Conservation (phyloP, 805 yeast genomes). For the Saccharomycopsis vini region DNA sequence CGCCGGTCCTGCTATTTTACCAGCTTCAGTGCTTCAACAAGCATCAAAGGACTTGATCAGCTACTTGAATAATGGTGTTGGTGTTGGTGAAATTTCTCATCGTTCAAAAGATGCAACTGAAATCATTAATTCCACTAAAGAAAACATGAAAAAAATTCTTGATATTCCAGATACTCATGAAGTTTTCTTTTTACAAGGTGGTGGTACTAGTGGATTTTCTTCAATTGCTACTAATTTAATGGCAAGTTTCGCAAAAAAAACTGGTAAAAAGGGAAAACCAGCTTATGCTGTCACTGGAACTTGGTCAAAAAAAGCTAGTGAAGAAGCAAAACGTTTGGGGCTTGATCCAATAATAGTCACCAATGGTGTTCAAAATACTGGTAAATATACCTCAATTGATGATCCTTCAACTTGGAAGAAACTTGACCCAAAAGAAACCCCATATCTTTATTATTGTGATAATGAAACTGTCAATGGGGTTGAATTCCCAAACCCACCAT, state of each 20-base stretch:
- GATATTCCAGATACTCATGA: slow-evolving; percentile 87
- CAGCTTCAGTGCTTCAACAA: slow-evolving; percentile 73
- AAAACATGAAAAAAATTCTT: slow-evolving; percentile 53
- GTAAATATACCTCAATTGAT: slow-evolving; percentile 64
- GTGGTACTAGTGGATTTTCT: slow-evolving; percentile 95
- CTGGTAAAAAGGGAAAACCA: slow-evolving; percentile 69
- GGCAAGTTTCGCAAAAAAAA: slow-evolving; percentile 62
- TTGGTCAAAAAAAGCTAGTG: slow-evolving; percentile 85
- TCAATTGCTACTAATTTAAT: slow-evolving; percentile 74
- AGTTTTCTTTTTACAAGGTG: slow-evolving; percentile 93
- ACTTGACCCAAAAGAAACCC: slow-evolving; percentile 50
- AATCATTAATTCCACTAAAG: slow-evolving; percentile 71
- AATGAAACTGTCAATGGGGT: slow-evolving; percentile 96
- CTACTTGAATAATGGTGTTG: slow-evolving; percentile 64
- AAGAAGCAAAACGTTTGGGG: slow-evolving; percentile 83
- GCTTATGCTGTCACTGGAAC: slow-evolving; percentile 88
- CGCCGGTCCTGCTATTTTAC: slow-evolving; percentile 97
- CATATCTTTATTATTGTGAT: slow-evolving; percentile 87
- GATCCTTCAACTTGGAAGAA: slow-evolving; percentile 53
- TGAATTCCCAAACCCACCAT: slow-evolving; percentile 54
- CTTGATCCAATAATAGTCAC: slow-evolving; percentile 60
- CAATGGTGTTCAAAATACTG: slow-evolving; percentile 47
- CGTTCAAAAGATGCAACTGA: slow-evolving; percentile 76
- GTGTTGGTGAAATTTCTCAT: slow-evolving; percentile 94
- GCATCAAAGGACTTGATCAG: slow-evolving; percentile 79